phyloP scores from a whole-genome alignment of 2,329 filamentous ascomycete genomes.

The Emergomyces orientalis region DNA sequence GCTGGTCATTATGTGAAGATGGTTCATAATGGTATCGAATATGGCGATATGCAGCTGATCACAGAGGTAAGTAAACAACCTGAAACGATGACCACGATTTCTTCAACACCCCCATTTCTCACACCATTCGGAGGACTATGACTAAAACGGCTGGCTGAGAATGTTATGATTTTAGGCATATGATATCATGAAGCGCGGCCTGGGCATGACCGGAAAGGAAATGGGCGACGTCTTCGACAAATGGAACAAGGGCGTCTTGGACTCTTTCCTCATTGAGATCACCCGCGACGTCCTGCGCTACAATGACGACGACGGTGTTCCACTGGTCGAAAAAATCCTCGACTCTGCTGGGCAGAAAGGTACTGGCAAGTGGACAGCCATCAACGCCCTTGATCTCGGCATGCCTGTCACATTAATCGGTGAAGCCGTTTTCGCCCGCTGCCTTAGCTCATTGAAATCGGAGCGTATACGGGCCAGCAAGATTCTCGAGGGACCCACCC shows the following conservation, averaged over 20 bases:
- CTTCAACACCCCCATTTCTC: not conserved
- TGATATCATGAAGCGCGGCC: conserved; percentile 98
- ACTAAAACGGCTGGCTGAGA: not conserved
- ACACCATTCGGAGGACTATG: not conserved
- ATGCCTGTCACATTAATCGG: conserved; percentile 98
- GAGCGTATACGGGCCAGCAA: conserved; percentile 77
- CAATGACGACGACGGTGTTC: conserved; percentile 85
- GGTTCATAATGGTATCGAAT: conserved; percentile 99
- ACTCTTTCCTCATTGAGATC: conserved; percentile 99
- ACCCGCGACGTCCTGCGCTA: conserved; percentile 97
- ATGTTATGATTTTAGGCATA: conserved; percentile 60
- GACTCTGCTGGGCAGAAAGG: conserved; percentile 99
- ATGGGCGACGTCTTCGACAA: conserved; percentile 88
- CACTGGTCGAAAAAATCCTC: conserved; percentile 97
- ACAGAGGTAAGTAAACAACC: conserved; percentile 53
- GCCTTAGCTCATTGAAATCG: conserved; percentile 85
- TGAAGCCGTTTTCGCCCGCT: conserved; percentile 91
- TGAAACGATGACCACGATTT: not conserved
- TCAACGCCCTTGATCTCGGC: conserved; percentile 96
- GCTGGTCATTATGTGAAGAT: conserved; percentile 99
- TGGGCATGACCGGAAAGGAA: conserved; percentile 82
- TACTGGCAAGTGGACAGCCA: conserved; percentile 99
- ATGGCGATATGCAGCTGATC: conserved; percentile 99
- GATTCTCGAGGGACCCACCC: conserved; percentile 68
- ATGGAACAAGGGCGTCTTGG: conserved; percentile 98